These are phyloP conservation scores for Yamadazyma nakazawae DNA, from an alignment of 805 yeast species.

Conservation along the genomic window DNA sequence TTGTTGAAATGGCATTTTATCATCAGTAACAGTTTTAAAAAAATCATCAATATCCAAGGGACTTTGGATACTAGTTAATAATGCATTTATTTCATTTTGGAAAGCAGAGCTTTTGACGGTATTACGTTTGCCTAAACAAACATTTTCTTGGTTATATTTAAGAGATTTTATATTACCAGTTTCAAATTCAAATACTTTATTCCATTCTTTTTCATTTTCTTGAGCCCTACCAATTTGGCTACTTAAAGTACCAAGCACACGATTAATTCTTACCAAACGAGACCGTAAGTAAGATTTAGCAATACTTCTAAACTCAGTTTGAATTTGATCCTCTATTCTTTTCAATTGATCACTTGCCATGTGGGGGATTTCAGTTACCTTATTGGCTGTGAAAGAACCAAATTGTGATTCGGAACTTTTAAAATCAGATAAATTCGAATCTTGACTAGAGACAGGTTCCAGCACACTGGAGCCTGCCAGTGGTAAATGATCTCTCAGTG, in stretches of 20 bases:
- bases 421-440: no score
- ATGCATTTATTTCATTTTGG: conserved; percentile 29
- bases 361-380: conserved; percentile 4
- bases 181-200: conserved; percentile 29
- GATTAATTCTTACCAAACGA: conserved; percentile 11
- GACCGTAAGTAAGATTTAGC: conserved; percentile 8
- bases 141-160: conserved; percentile 31
- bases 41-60: conserved; percentile 33
- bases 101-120: conserved; percentile 20
- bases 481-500: neutral
- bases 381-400: neutral
- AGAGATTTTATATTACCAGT: conserved; percentile 32
- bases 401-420: no score
- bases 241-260: conserved; percentile 6
- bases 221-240: conserved; percentile 7
- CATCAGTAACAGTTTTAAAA: conserved; percentile 14
- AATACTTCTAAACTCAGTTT: conserved; percentile 9
- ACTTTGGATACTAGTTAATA: conserved; percentile 28
- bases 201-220: conserved; percentile 11
- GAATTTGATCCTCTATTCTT: conserved; percentile 9
- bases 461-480: neutral
- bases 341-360: conserved; percentile 9
- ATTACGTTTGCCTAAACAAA: conserved; percentile 15
- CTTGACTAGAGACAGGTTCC: neutral
- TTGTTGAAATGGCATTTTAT: conserved; percentile 1